Base-by-base conservation (phyloP, 2,329 filamentous ascomycete genomes). In the Xylaria sp. region DNA sequence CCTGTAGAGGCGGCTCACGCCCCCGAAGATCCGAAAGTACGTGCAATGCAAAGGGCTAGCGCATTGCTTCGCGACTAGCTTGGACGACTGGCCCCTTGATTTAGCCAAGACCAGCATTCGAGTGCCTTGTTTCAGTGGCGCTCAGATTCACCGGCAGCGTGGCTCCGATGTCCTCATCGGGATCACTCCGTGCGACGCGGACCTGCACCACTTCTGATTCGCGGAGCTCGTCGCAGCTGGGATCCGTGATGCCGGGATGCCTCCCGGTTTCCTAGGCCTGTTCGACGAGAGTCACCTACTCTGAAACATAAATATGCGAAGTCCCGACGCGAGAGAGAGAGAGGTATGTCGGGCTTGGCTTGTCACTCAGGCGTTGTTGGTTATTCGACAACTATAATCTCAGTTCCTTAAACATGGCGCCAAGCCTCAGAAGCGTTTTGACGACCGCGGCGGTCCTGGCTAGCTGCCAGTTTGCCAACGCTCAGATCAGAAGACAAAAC, bases 161-260 rank as follows among this genome's bases (percentile, higher is more conserved):
- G 20, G 41, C 59, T 72, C 70, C 69, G 70, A 58, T 57, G 48
- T 72, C 68, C 68, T 56, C 59, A 66, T 70, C 63, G 34, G 66
- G 70, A 44, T 52, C 54, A 34, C 51, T 66, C 66, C 59, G 68
- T 69, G 25, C 60, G 31, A 41, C 20, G 23, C 65, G 57, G 61
- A 64, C 65, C 50, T 54, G 34, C 41, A 48, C 44, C 51, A 37
- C 28, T 56, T 51, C 41, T 69, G 64, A 71, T 69, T 69, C 63
- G 67, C 58, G 52, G 63, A 63, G 25, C 50, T 54, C 37, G 55
- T 12, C 50, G 46, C 52, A 54, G n/a, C 20, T 18, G 44, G 31
- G 55, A 56, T 31, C 63, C 63, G 66, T 28, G 50, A 57, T 50
- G 52, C 55, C 50, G 65, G 48, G 58, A 54, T 50, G 46, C 50